These are phyloP conservation scores for Coniochaeta ligniaria DNA, from an alignment of 2,329 filamentous ascomycete genomes.

Conservation along the genomic window DNA sequence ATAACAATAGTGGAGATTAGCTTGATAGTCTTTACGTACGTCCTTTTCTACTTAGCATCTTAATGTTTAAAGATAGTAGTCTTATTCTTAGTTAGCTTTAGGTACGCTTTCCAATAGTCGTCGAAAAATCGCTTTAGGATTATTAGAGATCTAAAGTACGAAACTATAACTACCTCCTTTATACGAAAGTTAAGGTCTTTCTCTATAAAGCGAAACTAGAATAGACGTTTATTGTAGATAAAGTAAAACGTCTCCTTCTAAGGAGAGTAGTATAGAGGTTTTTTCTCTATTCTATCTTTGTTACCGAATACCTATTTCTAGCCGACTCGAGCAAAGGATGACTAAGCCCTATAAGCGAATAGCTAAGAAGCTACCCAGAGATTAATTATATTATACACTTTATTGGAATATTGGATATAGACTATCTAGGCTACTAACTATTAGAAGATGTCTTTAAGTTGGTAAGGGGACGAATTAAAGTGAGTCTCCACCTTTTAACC, in stretches of 20 bases:
- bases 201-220: background rate
- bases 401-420: background rate
- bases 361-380: background rate
- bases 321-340: background rate
- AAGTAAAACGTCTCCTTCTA: background rate
- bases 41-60: background rate
- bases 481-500: too few relatives aligned
- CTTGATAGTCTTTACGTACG: background rate
- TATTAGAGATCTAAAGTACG: background rate
- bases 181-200: background rate
- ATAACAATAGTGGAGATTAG: background rate
- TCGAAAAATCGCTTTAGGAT: background rate
- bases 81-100: background rate
- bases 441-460: background rate
- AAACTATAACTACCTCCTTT: background rate
- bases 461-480: background rate
- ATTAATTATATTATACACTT: background rate
- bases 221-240: background rate
- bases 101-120: background rate
- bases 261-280: background rate
- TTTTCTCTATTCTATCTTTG: background rate
- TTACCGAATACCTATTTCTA: background rate
- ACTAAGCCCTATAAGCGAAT: constrained; percentile 1
- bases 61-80: background rate
- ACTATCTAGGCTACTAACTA: background rate